These are phyloP conservation scores for Apiospora aurea DNA, from an alignment of 2,329 filamentous ascomycete genomes.

Conservation along the genomic window DNA sequence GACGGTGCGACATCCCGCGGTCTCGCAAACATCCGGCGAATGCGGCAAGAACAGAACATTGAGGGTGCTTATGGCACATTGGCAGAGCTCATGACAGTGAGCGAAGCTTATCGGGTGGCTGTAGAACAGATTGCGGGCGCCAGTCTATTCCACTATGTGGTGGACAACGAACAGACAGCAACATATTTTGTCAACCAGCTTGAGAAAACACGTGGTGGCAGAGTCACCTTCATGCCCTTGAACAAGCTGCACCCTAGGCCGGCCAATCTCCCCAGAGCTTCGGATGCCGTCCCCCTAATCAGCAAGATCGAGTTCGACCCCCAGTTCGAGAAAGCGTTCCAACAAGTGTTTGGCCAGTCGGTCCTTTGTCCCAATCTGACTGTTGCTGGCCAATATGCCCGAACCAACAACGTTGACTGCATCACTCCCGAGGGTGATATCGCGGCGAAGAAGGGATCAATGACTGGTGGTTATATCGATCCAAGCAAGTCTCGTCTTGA, in stretches of 20 bases:
- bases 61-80: constrained; percentile 91
- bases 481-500: constrained; percentile 85
- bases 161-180: constrained; percentile 89
- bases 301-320: constrained; percentile 83
- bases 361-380: constrained; percentile 92
- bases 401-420: constrained; percentile 88
- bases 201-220: constrained; percentile 79
- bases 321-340: constrained; percentile 83
- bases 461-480: constrained; percentile 95
- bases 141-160: constrained; percentile 94
- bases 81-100: constrained; percentile 89
- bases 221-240: constrained; percentile 94
- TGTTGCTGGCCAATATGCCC: constrained; percentile 87
- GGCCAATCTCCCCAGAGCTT: constrained; percentile 81
- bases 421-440: constrained; percentile 96
- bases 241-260: constrained; percentile 77
- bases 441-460: constrained; percentile 91
- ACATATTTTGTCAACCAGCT: constrained; percentile 81
- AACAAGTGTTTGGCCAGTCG: constrained; percentile 94
- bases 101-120: constrained; percentile 83
- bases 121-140: constrained; percentile 92
- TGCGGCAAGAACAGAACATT: constrained; percentile 81
- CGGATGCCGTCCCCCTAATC: constrained; percentile 86
- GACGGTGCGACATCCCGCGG: constrained; percentile 88
- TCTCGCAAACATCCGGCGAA: constrained; percentile 82